Conservation (phyloP, 1,284 basidiomycete genomes). For the Testicularia cyperi region DNA sequence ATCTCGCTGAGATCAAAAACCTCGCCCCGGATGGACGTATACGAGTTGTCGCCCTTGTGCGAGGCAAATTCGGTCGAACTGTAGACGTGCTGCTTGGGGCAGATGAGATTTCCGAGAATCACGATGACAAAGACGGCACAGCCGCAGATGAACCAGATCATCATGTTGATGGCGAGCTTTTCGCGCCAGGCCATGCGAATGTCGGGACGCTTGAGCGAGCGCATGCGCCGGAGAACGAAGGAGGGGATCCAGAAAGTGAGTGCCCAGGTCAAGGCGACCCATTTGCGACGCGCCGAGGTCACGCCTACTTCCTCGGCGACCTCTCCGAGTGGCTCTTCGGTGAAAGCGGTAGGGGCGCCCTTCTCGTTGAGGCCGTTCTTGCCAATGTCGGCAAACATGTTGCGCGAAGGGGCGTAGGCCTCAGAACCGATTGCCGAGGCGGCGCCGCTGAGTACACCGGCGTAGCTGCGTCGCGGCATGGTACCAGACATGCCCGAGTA, state of each 20-base stretch:
- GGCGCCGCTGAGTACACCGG: constrained; percentile 21
- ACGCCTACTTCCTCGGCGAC: constrained; percentile 83
- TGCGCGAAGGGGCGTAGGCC: constrained; percentile 81
- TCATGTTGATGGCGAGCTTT: constrained; percentile 84
- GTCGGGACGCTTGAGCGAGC: constrained; percentile 90
- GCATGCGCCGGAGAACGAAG: constrained; percentile 70
- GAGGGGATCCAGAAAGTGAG: constrained; percentile 89
- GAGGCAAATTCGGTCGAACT: constrained; percentile 73
- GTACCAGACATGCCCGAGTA: constrained; percentile 35
- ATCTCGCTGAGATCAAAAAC: constrained; percentile 73
- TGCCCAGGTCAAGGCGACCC: constrained; percentile 86
- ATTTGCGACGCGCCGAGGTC: constrained; percentile 74
- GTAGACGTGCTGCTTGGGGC: constrained; percentile 90
- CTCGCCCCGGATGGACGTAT: constrained; percentile 83
- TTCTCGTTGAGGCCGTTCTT: constrained; percentile 62
- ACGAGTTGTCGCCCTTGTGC: constrained; percentile 75
- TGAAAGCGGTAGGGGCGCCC: constrained; percentile 36
- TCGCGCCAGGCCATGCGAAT: constrained; percentile 96
- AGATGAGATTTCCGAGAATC: constrained; percentile 82
- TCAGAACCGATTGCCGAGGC: constrained; percentile 44
- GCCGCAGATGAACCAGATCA: constrained; percentile 92
- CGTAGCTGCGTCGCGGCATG: constrained; percentile 24
- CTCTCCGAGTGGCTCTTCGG: constrained; percentile 63
- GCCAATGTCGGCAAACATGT: constrained; percentile 83
- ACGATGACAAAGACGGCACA: constrained; percentile 91